Base-by-base conservation (phyloP, 2,329 filamentous ascomycete genomes). In the Xylariaceae sp. region DNA sequence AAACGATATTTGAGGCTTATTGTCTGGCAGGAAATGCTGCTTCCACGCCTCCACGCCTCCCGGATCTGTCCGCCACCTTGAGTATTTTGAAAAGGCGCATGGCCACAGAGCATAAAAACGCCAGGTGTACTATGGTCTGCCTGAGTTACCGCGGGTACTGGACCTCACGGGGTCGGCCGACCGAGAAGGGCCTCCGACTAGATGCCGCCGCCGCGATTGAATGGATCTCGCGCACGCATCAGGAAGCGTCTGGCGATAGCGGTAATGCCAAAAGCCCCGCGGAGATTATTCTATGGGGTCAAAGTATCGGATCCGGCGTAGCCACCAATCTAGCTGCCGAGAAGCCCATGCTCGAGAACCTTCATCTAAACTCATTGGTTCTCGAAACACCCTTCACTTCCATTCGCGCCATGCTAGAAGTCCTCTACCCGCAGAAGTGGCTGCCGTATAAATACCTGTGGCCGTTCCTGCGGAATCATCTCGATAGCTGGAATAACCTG, bases 311-410 rank as follows among this genome's bases (percentile, higher is more conserved):
- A 1, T 81, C 84, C 30, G 88, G 85, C 1, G 80, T 91, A 42
- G 87, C 85, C 9, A 84, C 83, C 12, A 83, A 80, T 49, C 76
- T 85, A 2, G 78, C 81, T 11, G 77, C 75, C 5, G 66, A 69
- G 42, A 53, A 72, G 64, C 46, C 63, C 32, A 62, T 72, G 41
- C 70, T 71, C 3, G 52, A 73, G 2, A 74, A 70, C 57, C 73
- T 74, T 51, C 65, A 66, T 37, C 67, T 78, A 37, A 59, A 72
- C 45, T 73, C 79, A 1, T 58, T 92, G 49, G 74, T 92, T 8
- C 75, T 92, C 1, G 88, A 92, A 66, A 91, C 88, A 0, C 88
- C 88, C 0, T 91, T 91, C 59, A 80, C 85, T 0, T 88, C 83
- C 43, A 80, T 89, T 53, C 77, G 80, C 55, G 80, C 79, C 19